Conservation (phyloP, 441 rosid genomes). For the Biscutella laevigata region DNA sequence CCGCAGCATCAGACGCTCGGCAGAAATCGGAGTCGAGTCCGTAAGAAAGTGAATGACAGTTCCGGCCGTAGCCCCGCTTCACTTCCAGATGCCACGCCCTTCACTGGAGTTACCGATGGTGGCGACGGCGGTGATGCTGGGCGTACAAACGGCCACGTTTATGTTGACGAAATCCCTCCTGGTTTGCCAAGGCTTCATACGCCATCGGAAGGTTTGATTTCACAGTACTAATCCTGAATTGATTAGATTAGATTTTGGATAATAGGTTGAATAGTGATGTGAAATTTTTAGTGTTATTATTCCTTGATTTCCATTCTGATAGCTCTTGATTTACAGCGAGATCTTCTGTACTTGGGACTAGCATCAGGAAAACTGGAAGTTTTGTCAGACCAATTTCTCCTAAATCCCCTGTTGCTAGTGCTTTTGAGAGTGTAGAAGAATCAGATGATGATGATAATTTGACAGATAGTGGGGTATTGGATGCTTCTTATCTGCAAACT, state of each 20-base stretch:
- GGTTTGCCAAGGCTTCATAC: constrained; percentile 82
- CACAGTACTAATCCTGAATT: constrained; percentile 12
- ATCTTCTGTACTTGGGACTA: constrained; percentile 41
- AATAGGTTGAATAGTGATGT: not conserved
- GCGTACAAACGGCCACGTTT: constrained; percentile 41
- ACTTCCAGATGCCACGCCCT: constrained; percentile 57
- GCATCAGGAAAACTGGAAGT: constrained; percentile 53
- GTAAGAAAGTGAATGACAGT: constrained; percentile 39
- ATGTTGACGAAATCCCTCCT: constrained; percentile 64
- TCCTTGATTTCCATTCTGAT: not conserved
- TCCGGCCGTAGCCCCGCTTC: constrained; percentile 60
- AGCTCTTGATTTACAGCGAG: constrained; percentile 37
- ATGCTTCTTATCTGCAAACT: constrained; percentile 49
- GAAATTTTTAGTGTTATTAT: not conserved
- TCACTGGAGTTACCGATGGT: constrained; percentile 46
- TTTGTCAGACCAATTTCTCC: constrained; percentile 79
- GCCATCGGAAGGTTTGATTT: constrained; percentile 66
- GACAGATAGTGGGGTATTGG: constrained; percentile 52
- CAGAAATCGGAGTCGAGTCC: constrained; percentile 38
- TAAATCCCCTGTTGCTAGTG: constrained; percentile 85
- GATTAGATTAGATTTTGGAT: constrained; percentile 1
- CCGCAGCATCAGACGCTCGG: constrained; percentile 40
- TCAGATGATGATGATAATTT: constrained; percentile 86
- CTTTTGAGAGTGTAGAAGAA: constrained; percentile 79
- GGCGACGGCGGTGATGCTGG: constrained; percentile 48